phyloP scores from a whole-genome alignment of 495 filamentous ascomycete species.

The Cercophora sp. region DNA sequence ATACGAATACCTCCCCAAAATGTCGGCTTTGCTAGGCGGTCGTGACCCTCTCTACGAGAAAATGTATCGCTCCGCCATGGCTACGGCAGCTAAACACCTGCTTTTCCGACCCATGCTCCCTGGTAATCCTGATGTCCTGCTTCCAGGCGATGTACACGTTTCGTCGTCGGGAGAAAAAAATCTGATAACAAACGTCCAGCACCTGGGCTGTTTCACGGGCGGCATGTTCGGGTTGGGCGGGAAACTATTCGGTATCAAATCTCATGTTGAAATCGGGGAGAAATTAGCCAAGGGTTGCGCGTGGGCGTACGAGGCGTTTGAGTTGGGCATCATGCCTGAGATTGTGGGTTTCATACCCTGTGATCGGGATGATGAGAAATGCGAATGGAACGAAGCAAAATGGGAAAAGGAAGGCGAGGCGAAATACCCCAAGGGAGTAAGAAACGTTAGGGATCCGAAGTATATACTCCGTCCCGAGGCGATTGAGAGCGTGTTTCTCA shows the following conservation, averaged over 20 bases:
- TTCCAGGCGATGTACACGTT: constrained; percentile 44
- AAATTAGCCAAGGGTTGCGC: constrained; percentile 81
- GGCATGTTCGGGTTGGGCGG: constrained; percentile 84
- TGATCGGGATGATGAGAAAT: constrained; percentile 35
- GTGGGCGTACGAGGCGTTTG: constrained; percentile 73
- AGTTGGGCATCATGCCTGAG: constrained; percentile 87
- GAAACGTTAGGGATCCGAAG: constrained; percentile 25
- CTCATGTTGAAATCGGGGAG: constrained; percentile 58
- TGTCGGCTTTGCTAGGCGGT: constrained; percentile 40
- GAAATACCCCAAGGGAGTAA: constrained; percentile 57
- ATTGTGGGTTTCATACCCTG: constrained; percentile 60
- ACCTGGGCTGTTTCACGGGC: constrained; percentile 69
- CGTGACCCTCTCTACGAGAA: constrained; percentile 30
- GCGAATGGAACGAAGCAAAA: constrained; percentile 24
- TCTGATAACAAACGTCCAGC: constrained; percentile 37
- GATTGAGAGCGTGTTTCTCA: constrained; percentile 61
- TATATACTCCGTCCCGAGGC: constrained; percentile 70
- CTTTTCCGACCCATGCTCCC: constrained; percentile 62
- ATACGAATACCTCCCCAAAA: constrained; percentile 87
- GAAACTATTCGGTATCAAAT: constrained; percentile 59
- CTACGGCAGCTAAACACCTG: constrained; percentile 58
- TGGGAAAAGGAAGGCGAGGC: constrained; percentile 35
- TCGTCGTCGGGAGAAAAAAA: constrained; percentile 7
- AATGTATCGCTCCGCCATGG: constrained; percentile 50
- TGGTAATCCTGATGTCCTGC: constrained; percentile 60